These are phyloP conservation scores for Henckelia pumila DNA, from an alignment of 257 asterid species.

Conservation along the genomic window DNA sequence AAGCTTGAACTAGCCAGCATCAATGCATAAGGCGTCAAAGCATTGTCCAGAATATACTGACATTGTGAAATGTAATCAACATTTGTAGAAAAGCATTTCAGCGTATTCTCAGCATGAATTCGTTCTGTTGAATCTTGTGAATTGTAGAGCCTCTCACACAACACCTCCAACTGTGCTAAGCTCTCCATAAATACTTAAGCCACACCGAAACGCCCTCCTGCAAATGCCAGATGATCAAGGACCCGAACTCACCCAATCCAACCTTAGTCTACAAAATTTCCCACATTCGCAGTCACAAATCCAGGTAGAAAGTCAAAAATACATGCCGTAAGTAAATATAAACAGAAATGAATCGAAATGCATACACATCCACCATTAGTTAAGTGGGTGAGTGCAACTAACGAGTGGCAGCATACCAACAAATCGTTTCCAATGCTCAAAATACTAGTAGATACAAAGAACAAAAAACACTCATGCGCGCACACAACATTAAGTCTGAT, in stretches of 20 bases:
- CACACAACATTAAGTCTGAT: slow-evolving; percentile 19
- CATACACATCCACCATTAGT: slow-evolving; percentile 20
- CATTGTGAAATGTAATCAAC: slow-evolving; percentile 93
- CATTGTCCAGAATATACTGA: slow-evolving; percentile 96
- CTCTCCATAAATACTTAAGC: slow-evolving; percentile 71
- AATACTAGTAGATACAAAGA: slow-evolving; percentile 21
- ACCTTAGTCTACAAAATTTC: slow-evolving; percentile 56
- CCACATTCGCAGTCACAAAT: slow-evolving; percentile 26
- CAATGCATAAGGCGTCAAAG: slow-evolving; percentile 94
- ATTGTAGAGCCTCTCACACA: slow-evolving; percentile 97
- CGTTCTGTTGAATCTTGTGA: slow-evolving; percentile 95
- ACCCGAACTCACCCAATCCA: slow-evolving; percentile 60
- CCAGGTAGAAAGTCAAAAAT: slow-evolving; percentile 10
- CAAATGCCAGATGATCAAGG: slow-evolving; percentile 51
- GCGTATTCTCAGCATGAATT: slow-evolving; percentile 92
- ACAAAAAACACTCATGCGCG: slow-evolving; percentile 22
- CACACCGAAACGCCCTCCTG: slow-evolving; percentile 40
- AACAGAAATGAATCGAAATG: slow-evolving; percentile 25
- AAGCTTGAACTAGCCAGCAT: slow-evolving; percentile 99
- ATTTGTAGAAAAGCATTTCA: slow-evolving; percentile 92
- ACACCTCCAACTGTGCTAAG: slow-evolving; percentile 91
- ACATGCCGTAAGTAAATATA: background rate
- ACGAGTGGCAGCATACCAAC: slow-evolving; percentile 27
- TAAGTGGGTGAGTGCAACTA: too few relatives aligned
- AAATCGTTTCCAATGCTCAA: slow-evolving; percentile 15